phyloP scores from a whole-genome alignment of 163 green algal species.

The Scenedesmus sp. region DNA sequence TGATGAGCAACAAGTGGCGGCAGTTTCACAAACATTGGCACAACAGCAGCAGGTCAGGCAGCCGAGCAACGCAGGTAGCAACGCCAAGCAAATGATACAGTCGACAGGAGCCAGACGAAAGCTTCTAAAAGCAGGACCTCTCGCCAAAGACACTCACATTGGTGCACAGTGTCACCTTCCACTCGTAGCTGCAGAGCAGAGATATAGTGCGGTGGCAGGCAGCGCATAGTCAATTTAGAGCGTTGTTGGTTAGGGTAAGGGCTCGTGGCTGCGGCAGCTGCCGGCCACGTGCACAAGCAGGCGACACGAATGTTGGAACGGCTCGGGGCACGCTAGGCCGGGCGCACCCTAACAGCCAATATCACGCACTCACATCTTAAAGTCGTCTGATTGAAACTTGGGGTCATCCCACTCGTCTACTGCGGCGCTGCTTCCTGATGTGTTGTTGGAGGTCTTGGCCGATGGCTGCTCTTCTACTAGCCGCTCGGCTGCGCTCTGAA shows the following conservation, averaged over 20 bases:
- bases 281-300: neutral
- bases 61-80: neutral
- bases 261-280: neutral
- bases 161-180: neutral
- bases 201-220: neutral
- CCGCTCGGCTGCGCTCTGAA: neutral
- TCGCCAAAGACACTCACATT: neutral
- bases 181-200: neutral
- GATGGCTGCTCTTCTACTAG: neutral
- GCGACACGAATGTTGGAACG: neutral
- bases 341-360: neutral
- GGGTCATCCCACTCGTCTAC: neutral
- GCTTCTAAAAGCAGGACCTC: neutral
- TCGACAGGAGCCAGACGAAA: neutral
- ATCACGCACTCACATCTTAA: neutral
- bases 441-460: constrained; percentile 7
- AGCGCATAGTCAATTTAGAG: neutral
- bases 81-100: neutral
- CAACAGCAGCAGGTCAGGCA: neutral
- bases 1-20: neutral
- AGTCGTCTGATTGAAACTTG: neutral
- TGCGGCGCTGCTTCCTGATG: neutral
- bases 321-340: neutral
- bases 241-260: neutral
- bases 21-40: neutral